These are phyloP conservation scores for Nicotiana sylvestris DNA, from an alignment of 257 asterid species.

Conservation along the genomic window DNA sequence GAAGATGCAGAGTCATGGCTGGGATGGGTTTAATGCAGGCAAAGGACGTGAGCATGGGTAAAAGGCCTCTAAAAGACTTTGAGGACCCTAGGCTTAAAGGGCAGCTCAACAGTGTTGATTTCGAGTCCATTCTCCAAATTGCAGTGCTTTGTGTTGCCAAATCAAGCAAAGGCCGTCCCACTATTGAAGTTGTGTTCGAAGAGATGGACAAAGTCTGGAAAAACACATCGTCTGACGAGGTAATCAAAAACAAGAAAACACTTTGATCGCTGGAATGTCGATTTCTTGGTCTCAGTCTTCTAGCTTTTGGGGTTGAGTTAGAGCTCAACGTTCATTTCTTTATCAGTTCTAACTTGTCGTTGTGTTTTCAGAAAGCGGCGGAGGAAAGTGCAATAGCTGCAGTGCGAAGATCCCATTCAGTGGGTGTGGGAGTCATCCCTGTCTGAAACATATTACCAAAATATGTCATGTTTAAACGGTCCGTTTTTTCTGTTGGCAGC, in stretches of 20 bases:
- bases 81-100: conserved; percentile 57
- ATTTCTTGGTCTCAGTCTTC: too few relatives aligned
- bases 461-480: background rate
- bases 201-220: conserved; percentile 71
- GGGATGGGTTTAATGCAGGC: conserved; percentile 43
- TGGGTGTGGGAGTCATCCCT: background rate
- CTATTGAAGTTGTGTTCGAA: conserved; percentile 53
- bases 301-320: too few relatives aligned
- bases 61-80: conserved; percentile 58
- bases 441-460: background rate
- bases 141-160: conserved; percentile 73
- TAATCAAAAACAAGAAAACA: background rate
- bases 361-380: background rate
- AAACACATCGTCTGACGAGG: conserved; percentile 46
- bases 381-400: conserved; percentile 1
- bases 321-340: too few relatives aligned
- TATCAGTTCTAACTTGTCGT: background rate
- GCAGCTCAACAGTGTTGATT: conserved; percentile 45
- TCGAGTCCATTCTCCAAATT: conserved; percentile 66
- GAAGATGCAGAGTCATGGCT: too few relatives aligned
- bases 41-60: conserved; percentile 66
- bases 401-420: background rate
- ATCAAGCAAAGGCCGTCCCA: conserved; percentile 75
- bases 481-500: background rate
- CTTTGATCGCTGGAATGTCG: background rate